Evolutionary conservation across 208 protist genomes (phyloP), one percentile per base, ranked within the genome.

Genomic region (Spongospora subterranea): DNA sequence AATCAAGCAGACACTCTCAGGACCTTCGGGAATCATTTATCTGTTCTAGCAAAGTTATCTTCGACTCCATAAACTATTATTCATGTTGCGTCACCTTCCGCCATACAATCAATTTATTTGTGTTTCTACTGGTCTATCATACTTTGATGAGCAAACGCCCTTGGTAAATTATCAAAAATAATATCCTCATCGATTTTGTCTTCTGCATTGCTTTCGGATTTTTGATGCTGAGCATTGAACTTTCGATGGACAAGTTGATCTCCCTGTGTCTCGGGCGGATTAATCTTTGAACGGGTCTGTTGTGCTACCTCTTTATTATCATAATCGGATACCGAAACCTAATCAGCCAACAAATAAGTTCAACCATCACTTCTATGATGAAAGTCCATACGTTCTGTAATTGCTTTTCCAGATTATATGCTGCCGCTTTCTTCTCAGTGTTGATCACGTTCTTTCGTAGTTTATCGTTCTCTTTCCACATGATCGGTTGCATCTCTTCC

Each of bases 401-500:
- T n/a, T 82, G 71, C 35, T 82, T 82, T n/a, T 82, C 71, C 6
- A 82, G n/a, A 35, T 35, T 43, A n/a, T 82, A 82, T 35, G 71
- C 35, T 35, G 40, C 35, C 17, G n/a, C 17, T 6, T 35, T 82
- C 71, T 82, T 82, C 71, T 82, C 35, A 35, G 6, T n/a, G n/a
- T 6, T 20, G 17, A 43, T n/a, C 17, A 43, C n/a, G 17, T 6
- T 20, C n/a, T 35, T 82, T 6, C 71, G 71, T 20, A 82, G 71
- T n/a, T 82, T 82, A 43, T 82, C 71, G 71, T 82, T 82, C 89
- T 91, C 89, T 0, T 35, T 0, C 93, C 93, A 94, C 93, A 94
- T 93, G 53, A 88, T 54, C 13, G 0, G 1, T 50, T 96, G 89
- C 35, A 97, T 95, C 41, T 94, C 93, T 46, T 96, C 93, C 0